Conservation (phyloP, 352 stramenopile species). For the Globisporangium iwayamae region DNA sequence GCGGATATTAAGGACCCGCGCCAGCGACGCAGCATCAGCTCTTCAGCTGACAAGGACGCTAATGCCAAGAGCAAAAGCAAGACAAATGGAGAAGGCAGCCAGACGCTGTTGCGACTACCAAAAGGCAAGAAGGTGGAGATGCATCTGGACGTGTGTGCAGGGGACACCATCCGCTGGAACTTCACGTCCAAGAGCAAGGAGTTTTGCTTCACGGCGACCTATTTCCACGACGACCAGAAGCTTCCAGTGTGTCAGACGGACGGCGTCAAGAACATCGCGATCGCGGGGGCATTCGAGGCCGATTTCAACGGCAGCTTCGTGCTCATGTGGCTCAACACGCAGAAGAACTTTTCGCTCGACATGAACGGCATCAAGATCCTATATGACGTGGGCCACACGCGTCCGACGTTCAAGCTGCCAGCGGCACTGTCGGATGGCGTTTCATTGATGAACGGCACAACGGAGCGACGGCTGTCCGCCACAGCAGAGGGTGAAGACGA, state of each 20-base stretch:
- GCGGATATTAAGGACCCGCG: slow-evolving; percentile 2
- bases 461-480: neutral
- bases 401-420: slow-evolving; percentile 19
- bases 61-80: neutral
- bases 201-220: slow-evolving; percentile 59
- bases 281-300: slow-evolving; percentile 41
- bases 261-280: slow-evolving; percentile 62
- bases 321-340: slow-evolving; percentile 70
- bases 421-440: slow-evolving; percentile 7
- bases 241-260: slow-evolving; percentile 47
- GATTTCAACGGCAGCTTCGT: slow-evolving; percentile 70
- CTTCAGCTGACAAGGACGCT: neutral
- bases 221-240: slow-evolving; percentile 55
- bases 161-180: slow-evolving; percentile 61
- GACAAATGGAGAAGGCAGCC: neutral
- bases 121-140: slow-evolving; percentile 76
- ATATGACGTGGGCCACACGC: slow-evolving; percentile 53
- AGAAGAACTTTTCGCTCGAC: slow-evolving; percentile 61
- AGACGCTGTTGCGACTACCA: slow-evolving; percentile 32
- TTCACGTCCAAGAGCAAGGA: slow-evolving; percentile 57
- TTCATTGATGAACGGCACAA: too few relatives aligned
- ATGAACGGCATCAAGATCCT: slow-evolving; percentile 56
- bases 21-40: slow-evolving; percentile 1
- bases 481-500: slow-evolving; percentile 14
- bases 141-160: slow-evolving; percentile 69